phyloP scores from a whole-genome alignment of 2,329 filamentous ascomycete species.

The Clarireedia homoeocarpa region DNA sequence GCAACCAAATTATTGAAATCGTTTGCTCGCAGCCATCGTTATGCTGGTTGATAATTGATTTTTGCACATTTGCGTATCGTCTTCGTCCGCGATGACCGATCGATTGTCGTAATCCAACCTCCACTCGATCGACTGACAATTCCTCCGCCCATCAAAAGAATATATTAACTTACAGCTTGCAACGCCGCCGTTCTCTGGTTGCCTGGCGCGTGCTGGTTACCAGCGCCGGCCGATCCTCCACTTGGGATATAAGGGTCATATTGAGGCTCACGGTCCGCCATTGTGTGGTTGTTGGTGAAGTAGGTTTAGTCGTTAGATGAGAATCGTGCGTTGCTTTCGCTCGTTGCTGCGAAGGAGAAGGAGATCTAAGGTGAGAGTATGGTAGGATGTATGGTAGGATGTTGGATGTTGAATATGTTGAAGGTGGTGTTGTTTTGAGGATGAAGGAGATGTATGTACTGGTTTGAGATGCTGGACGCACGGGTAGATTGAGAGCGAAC shows the following conservation, averaged over 20 bases:
- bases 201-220: slow-evolving; percentile 26
- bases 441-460: not conserved
- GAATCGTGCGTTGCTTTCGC: not conserved
- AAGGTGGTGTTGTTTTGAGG: not conserved
- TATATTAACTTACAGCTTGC: slow-evolving; percentile 63
- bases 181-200: slow-evolving; percentile 65
- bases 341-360: not conserved
- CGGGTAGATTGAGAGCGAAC: not conserved
- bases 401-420: not conserved
- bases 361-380: not conserved
- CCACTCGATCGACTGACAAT: slow-evolving; percentile 9
- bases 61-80: not conserved
- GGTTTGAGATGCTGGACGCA: not conserved
- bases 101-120: slow-evolving; percentile 14
- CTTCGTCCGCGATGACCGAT: slow-evolving; percentile 9
- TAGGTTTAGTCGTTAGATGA: not conserved
- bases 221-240: slow-evolving; percentile 28
- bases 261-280: slow-evolving; percentile 24
- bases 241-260: slow-evolving; percentile 30
- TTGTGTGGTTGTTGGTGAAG: slow-evolving; percentile 13
- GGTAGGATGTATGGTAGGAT: not conserved
- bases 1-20: not conserved
- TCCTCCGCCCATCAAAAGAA: slow-evolving; percentile 9
- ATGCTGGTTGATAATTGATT: not conserved
- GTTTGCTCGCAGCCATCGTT: not conserved